Evolutionary conservation across 139 green algal genomes (phyloP).

Genomic region (Monoraphidium neglectum): DNA sequence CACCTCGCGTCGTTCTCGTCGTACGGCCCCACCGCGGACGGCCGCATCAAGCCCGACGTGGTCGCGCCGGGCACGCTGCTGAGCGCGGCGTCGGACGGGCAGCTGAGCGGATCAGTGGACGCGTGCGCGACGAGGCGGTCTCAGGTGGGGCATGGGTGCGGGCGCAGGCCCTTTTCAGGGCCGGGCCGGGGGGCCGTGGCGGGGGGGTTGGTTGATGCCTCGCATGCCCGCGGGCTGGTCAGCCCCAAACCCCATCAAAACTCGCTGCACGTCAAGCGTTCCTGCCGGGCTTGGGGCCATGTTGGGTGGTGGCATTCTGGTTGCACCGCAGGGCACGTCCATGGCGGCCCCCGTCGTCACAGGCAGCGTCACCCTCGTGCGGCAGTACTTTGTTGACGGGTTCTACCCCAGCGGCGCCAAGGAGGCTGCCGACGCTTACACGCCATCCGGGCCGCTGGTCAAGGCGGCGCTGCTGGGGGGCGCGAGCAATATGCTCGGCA

Average conservation of each 20-base stretch:
- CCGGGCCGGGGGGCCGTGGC: neutral
- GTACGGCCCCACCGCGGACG: constrained; percentile 76
- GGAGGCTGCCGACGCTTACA: neutral
- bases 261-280: no score
- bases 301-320: no score
- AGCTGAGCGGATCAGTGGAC: no score
- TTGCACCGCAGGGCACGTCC: constrained; percentile 76
- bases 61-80: constrained; percentile 72
- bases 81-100: no score
- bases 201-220: no score
- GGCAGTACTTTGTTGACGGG: constrained; percentile 85
- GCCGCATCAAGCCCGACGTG: constrained; percentile 88
- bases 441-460: constrained; percentile 65
- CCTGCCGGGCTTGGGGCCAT: no score
- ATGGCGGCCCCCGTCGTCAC: constrained; percentile 87
- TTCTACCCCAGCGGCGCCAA: constrained; percentile 57
- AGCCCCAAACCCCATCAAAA: no score
- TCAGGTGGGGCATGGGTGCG: neutral
- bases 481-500: constrained; percentile 51
- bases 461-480: constrained; percentile 84
- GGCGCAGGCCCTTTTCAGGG: neutral
- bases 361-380: constrained; percentile 58
- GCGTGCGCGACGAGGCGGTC: no score
- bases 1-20: constrained; percentile 64
- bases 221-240: no score